These are phyloP conservation scores for Plasmopara halstedii DNA, from an alignment of 352 stramenopile genomes.

Conservation along the genomic window DNA sequence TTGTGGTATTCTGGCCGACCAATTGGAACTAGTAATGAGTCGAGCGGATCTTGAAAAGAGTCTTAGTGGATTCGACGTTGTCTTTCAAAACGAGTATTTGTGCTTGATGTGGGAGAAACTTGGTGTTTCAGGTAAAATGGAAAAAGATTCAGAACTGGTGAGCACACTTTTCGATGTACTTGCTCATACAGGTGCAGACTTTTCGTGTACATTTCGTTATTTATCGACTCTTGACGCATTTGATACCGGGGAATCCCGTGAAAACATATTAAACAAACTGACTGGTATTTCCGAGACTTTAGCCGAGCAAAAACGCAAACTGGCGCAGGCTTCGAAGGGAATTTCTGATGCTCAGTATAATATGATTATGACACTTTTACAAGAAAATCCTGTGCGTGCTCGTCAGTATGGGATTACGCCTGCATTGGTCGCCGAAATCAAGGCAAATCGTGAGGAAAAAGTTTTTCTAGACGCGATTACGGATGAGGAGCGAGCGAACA, in stretches of 20 bases:
- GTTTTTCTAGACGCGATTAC: slow-evolving; percentile 36
- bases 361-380: slow-evolving; percentile 52
- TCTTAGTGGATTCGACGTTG: slow-evolving; percentile 29
- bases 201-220: slow-evolving; percentile 65
- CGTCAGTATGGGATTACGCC: slow-evolving; percentile 70
- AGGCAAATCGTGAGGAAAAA: slow-evolving; percentile 33
- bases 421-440: slow-evolving; percentile 48
- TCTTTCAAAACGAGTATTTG: slow-evolving; percentile 54
- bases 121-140: slow-evolving; percentile 27
- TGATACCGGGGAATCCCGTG: slow-evolving; percentile 8
- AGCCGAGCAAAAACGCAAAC: slow-evolving; percentile 48
- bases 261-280: slow-evolving; percentile 36
- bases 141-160: slow-evolving; percentile 43
- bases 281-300: slow-evolving; percentile 62
- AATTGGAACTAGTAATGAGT: slow-evolving; percentile 41
- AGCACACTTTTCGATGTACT: slow-evolving; percentile 52
- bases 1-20: slow-evolving; percentile 52
- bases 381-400: slow-evolving; percentile 53
- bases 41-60: slow-evolving; percentile 20
- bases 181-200: slow-evolving; percentile 59
- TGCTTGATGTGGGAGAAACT: slow-evolving; percentile 60
- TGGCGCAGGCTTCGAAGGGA: slow-evolving; percentile 23
- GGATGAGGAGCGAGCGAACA: slow-evolving; percentile 35
- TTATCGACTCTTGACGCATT: slow-evolving; percentile 43
- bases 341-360: slow-evolving; percentile 72